Percentiles rank a stretch among this genome's conserved stretches.
Conservation (phyloP, 768 basidiomycete species). For the Tricholoma furcatifolium region DNA sequence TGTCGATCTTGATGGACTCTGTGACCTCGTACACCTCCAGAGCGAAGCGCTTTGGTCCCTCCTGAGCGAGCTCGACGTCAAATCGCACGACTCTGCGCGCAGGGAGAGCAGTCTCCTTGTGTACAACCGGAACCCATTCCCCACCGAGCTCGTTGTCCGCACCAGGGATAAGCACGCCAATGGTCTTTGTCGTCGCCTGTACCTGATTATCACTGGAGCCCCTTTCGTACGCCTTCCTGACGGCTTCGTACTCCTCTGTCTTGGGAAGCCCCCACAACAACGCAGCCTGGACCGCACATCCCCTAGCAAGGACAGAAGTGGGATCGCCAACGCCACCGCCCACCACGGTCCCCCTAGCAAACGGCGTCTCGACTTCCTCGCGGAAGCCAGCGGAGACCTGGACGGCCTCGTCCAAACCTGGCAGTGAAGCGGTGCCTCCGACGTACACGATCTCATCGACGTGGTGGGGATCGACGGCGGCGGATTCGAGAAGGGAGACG, state of each 20-base stretch:
- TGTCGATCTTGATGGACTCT: constrained; percentile 66
- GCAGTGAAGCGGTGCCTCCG: constrained; percentile 72
- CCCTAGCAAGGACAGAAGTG: constrained; percentile 72
- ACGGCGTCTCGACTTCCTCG: constrained; percentile 64
- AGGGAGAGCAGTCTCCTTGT: constrained; percentile 72
- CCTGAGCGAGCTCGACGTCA: constrained; percentile 48
- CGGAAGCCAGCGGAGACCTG: constrained; percentile 46
- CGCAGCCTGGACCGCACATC: constrained; percentile 75
- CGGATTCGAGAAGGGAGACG: constrained; percentile 47
- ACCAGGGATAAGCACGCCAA: constrained; percentile 68
- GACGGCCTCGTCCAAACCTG: constrained; percentile 70
- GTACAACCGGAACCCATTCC: constrained; percentile 62
- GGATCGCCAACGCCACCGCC: constrained; percentile 78
- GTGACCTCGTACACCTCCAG: constrained; percentile 80
- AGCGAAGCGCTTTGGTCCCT: constrained; percentile 43
- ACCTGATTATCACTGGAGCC: constrained; percentile 36
- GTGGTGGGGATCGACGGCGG: constrained; percentile 58
- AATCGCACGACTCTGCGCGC: constrained; percentile 59
- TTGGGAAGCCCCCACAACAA: constrained; percentile 50
- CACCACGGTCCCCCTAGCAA: constrained; percentile 61
- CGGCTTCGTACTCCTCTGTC: constrained; percentile 47
- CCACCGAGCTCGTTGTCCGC: constrained; percentile 51
- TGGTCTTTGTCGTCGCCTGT: constrained; percentile 57
- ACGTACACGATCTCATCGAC: constrained; percentile 82
- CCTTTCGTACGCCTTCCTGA: constrained; percentile 48